Evolutionary conservation across 1,284 basidiomycete species (phyloP).

Genomic region (Heterobasidion annosum): DNA sequence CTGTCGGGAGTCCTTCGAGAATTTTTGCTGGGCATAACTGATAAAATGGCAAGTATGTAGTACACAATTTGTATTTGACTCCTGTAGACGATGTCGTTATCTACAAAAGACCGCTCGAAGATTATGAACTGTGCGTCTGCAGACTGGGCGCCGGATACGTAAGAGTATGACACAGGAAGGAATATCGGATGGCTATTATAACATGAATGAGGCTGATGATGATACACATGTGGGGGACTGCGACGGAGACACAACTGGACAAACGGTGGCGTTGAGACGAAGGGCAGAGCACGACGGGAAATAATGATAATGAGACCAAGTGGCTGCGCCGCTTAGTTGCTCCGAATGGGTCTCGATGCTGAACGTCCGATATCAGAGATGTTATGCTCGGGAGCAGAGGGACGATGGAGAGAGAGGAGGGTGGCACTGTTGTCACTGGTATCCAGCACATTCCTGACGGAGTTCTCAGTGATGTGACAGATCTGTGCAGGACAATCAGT

Average conservation of each 20-base stretch:
- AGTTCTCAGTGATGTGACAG: slow-evolving; percentile 59
- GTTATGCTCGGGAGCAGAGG: slow-evolving; percentile 5
- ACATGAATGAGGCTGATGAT: not conserved
- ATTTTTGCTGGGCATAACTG: too few relatives aligned
- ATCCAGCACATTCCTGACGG: slow-evolving; percentile 58
- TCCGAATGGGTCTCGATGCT: slow-evolving; percentile 10
- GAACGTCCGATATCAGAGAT: slow-evolving; percentile 8
- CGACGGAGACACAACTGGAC: slow-evolving; percentile 2
- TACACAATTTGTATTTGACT: too few relatives aligned
- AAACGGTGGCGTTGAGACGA: slow-evolving; percentile 3
- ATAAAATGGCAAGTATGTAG: too few relatives aligned
- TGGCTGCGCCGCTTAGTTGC: slow-evolving; percentile 1
- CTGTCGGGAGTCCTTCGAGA: too few relatives aligned
- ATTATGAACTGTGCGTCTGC: too few relatives aligned
- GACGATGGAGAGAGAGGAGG: slow-evolving; percentile 51
- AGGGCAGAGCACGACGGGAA: not conserved
- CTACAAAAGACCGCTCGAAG: too few relatives aligned
- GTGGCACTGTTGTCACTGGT: slow-evolving; percentile 54
- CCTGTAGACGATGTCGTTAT: too few relatives aligned
- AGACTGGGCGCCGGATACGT: not conserved
- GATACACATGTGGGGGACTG: not conserved
- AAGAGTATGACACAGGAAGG: not conserved
- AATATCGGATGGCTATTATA: not conserved
- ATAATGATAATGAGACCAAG: not conserved
- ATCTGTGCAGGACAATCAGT: slow-evolving; percentile 30